A percentile compares a stretch with the other conserved stretches of the same genome.
These are phyloP conservation scores for Rhynchospora tenuis DNA, from an alignment of 176 grass and related monocot species.

Conservation along the genomic window DNA sequence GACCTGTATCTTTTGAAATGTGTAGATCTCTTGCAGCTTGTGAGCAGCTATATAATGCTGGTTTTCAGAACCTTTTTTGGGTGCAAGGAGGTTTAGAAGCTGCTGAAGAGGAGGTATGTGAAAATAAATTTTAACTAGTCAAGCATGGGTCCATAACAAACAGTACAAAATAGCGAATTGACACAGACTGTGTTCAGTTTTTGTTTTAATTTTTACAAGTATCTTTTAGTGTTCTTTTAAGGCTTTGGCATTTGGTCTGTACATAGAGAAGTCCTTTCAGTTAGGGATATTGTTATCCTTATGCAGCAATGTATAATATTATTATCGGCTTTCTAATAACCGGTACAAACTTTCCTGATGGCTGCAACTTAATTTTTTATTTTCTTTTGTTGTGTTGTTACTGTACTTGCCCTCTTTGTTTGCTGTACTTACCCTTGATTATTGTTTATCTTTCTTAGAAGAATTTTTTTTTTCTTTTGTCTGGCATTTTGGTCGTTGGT, in stretches of 20 bases:
- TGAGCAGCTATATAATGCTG: constrained; percentile 77
- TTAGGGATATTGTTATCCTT: neutral
- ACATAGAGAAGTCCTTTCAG: neutral
- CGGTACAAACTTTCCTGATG: neutral
- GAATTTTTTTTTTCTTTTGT: neutral
- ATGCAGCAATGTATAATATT: neutral
- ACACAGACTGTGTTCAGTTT: neutral
- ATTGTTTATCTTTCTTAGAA: neutral
- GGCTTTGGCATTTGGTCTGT: neutral
- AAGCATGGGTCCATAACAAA: neutral
- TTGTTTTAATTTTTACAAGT: neutral
- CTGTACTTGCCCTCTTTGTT: neutral
- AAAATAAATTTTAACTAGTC: neutral
- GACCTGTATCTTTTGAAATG: neutral
- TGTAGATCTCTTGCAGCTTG: constrained; percentile 87
- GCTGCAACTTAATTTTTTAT: neutral
- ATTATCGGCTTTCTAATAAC: neutral
- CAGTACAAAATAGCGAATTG: neutral
- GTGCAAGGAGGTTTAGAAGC: constrained; percentile 95
- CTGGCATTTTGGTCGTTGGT: neutral
- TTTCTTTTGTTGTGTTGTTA: neutral
- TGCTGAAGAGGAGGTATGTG: constrained; percentile 83
- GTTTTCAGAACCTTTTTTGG: constrained; percentile 89
- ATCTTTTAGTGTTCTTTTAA: neutral
- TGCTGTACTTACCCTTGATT: neutral